Conservation (phyloP, 2,329 filamentous ascomycete genomes). For the Huntiella abstrusa region DNA sequence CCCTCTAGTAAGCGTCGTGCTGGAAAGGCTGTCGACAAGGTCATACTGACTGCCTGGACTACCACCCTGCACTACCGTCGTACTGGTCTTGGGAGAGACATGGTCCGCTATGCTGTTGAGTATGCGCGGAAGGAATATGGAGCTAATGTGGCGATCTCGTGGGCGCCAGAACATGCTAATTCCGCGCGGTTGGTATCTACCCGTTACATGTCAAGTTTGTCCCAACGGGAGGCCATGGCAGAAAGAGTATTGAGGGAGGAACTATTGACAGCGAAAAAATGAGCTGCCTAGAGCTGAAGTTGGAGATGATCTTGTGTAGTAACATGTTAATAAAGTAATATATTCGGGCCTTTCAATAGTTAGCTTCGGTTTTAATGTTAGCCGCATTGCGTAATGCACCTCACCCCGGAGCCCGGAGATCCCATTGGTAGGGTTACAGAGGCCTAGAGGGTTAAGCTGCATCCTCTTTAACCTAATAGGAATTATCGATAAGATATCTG, state of each 20-base stretch:
- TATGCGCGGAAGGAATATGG: neutral
- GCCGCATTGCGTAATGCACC: too few species aligned
- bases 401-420: too few species aligned
- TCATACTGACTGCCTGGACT: constrained; percentile 56
- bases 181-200: constrained; percentile 1
- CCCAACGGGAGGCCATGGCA: neutral
- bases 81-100: constrained; percentile 49
- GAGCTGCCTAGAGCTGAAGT: too few species aligned
- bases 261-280: neutral
- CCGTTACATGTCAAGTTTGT: neutral
- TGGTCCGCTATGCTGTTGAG: constrained; percentile 26
- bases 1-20: neutral
- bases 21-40: neutral
- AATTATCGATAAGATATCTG: too few species aligned
- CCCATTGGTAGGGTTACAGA: too few species aligned
- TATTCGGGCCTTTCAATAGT: too few species aligned
- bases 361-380: too few species aligned
- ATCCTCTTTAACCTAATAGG: too few species aligned
- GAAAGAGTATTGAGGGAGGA: constrained; percentile 3
- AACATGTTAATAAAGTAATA: too few species aligned
- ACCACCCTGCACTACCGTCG: constrained; percentile 50
- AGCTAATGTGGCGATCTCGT: neutral
- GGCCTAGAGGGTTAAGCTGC: too few species aligned
- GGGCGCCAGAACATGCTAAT: constrained; percentile 2
- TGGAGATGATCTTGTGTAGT: too few species aligned